Evolutionary conservation across 495 filamentous ascomycete species (phyloP).

Genomic region (Penicillium silybi): DNA sequence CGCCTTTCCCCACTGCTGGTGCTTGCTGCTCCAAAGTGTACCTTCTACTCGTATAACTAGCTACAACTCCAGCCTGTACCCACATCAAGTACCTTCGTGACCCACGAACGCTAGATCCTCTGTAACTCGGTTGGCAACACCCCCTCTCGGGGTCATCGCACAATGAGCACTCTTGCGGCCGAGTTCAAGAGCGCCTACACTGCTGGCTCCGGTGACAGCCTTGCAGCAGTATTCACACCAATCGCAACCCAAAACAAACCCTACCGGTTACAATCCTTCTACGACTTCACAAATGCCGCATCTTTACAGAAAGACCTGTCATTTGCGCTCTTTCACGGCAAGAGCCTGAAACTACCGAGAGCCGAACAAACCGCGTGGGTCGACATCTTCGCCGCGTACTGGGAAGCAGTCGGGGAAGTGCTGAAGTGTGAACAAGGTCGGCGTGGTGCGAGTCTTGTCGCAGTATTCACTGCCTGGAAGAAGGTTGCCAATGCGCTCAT

Average conservation of each 20-base stretch:
- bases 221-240: constrained; percentile 69
- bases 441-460: constrained; percentile 58
- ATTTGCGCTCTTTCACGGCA: constrained; percentile 57
- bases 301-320: constrained; percentile 59
- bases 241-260: constrained; percentile 52
- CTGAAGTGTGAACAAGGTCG: constrained; percentile 48
- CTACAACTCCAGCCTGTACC: not conserved
- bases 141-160: not conserved
- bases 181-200: constrained; percentile 60
- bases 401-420: constrained; percentile 71
- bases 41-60: not conserved
- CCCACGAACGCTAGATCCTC: not conserved
- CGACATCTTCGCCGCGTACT: constrained; percentile 78
- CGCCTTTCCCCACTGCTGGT: not conserved
- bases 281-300: constrained; percentile 54
- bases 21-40: not conserved
- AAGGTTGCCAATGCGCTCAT: constrained; percentile 65
- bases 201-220: constrained; percentile 54
- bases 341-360: constrained; percentile 48
- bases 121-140: not conserved
- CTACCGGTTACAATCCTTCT: constrained; percentile 57
- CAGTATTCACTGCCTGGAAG: constrained; percentile 82
- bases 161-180: constrained; percentile 60
- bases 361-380: constrained; percentile 71
- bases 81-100: not conserved